Conservation (phyloP, 2,329 filamentous ascomycete genomes). For the Byssochlamys sp. region DNA sequence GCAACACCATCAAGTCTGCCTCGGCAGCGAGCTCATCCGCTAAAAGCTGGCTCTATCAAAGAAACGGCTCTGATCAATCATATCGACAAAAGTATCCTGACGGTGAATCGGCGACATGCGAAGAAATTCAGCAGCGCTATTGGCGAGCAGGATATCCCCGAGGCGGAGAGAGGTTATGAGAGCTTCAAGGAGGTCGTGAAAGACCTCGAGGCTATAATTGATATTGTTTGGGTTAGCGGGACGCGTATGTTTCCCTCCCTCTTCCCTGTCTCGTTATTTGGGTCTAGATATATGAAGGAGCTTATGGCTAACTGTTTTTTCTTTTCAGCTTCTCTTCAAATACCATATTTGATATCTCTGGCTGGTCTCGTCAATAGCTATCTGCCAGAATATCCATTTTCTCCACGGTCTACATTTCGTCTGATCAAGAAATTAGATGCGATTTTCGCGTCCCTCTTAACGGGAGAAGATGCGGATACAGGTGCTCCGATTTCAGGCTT, state of each 20-base stretch:
- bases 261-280: neutral
- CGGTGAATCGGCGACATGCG: constrained; percentile 44
- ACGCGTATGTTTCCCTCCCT: constrained; percentile 55
- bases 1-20: constrained; percentile 38
- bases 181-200: constrained; percentile 60
- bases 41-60: constrained; percentile 48
- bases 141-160: constrained; percentile 17
- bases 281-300: neutral
- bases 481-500: constrained; percentile 62
- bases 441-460: constrained; percentile 67
- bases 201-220: constrained; percentile 65
- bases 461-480: constrained; percentile 57
- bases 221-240: constrained; percentile 76
- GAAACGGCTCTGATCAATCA: constrained; percentile 50
- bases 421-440: constrained; percentile 71
- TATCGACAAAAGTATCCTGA: constrained; percentile 44
- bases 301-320: neutral
- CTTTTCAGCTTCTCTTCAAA: constrained; percentile 60
- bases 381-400: constrained; percentile 60
- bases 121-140: constrained; percentile 38
- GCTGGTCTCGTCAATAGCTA: constrained; percentile 64
- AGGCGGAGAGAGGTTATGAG: constrained; percentile 43
- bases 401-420: constrained; percentile 58
- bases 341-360: constrained; percentile 72
- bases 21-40: constrained; percentile 42